Base-by-base conservation (phyloP, 202 grass and related monocot species). In the Setaria italica region DNA sequence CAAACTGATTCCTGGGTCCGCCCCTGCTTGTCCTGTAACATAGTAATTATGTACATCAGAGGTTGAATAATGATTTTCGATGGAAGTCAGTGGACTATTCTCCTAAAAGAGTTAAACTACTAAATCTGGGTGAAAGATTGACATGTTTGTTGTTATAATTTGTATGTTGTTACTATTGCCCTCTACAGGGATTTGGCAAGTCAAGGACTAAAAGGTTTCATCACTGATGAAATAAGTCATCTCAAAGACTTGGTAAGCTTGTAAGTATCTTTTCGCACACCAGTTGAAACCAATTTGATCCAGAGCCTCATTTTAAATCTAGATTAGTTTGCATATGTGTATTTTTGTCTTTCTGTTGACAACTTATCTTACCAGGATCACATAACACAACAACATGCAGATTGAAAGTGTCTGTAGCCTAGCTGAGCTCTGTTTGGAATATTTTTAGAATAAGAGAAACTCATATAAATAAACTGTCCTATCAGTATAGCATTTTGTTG, bases 211-310 rank as follows among this genome's bases (percentile, higher is more conserved):
- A 93, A 99, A 86, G 97, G 97, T 48, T 97, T 85, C 50, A 87
- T 99, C 48, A 77, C 87, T 67, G 94, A 97, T 82, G 86, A 99
- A 94, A 97, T 99, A 85, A 88, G 83, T 85, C 50, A 94, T 73
- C 70, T 99, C 62, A 93, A 84, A 85, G 88, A 94, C 83, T 99
- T 99, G 92, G 92, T 97, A 94, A 99, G 94, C 94, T 89, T 99
- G 97, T 93, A 94, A 91, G 97, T 99, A 99, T 99, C 97, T 74
- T 86, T 83, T 68, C 82, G 74, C 80, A 87, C 65, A 84, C 80
- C 64, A 55, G 32, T 76, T 57, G 35, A 85, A 58, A 78, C 62
- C 65, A 73, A 11, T 37, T 82, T 77, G 30, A 71, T 77, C 21
- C 8, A 30, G 9, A 25, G 6, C 50, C 54, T 7, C 64, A 8